These are phyloP conservation scores for Claviceps sp. DNA, from an alignment of 2,329 filamentous ascomycete genomes.

Conservation along the genomic window DNA sequence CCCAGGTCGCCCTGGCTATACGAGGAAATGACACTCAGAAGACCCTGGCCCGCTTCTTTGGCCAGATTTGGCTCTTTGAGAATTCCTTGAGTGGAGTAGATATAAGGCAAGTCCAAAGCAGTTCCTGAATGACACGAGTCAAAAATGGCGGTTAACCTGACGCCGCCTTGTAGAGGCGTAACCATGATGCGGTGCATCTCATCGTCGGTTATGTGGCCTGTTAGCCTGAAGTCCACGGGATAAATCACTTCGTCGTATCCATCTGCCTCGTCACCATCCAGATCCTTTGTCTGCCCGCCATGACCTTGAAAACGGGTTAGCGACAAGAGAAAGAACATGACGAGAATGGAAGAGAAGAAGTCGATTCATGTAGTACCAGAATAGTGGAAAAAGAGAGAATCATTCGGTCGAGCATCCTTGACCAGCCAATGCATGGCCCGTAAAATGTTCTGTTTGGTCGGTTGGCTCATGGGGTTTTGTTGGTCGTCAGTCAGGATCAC, in stretches of 20 bases:
- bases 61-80: conserved; percentile 56
- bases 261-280: conserved; percentile 69
- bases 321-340: neutral
- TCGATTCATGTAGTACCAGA: conserved; percentile 44
- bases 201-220: conserved; percentile 73
- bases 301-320: conserved; percentile 37
- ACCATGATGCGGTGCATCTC: conserved; percentile 70
- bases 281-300: conserved; percentile 67
- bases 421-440: conserved; percentile 97
- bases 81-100: conserved; percentile 56
- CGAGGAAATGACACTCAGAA: conserved; percentile 45
- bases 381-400: conserved; percentile 96
- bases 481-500: conserved; percentile 93
- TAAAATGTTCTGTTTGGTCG: conserved; percentile 88
- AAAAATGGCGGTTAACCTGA: conserved; percentile 49
- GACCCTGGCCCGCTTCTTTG: conserved; percentile 52
- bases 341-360: neutral
- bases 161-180: conserved; percentile 38
- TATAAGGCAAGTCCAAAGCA: conserved; percentile 52
- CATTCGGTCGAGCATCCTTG: conserved; percentile 82
- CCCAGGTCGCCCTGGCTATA: conserved; percentile 62
- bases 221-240: conserved; percentile 65
- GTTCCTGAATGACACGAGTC: conserved; percentile 56
- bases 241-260: conserved; percentile 78
- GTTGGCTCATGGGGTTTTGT: conserved; percentile 93